phyloP scores from a whole-genome alignment of 2,329 filamentous ascomycete species.

The Cylindrodendrum hubeiense region DNA sequence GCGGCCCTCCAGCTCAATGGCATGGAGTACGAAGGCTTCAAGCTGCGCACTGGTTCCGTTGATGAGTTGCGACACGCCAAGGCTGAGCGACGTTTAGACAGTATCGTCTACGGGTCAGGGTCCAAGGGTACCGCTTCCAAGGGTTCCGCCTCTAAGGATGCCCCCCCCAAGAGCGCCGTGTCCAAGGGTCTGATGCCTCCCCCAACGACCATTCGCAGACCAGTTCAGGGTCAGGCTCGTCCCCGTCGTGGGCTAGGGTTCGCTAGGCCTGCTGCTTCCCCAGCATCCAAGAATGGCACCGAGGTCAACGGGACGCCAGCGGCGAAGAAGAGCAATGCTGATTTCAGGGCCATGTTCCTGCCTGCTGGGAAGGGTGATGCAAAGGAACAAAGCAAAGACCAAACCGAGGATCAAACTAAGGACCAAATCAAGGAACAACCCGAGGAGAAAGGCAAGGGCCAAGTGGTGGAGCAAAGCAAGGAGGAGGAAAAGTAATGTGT shows the following conservation, averaged over 20 bases:
- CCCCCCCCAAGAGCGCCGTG: neutral
- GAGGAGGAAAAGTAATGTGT: constrained; percentile 18
- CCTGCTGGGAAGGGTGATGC: constrained; percentile 33
- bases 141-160: constrained; percentile 14
- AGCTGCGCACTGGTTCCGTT: constrained; percentile 66
- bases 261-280: constrained; percentile 42
- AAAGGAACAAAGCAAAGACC: constrained; percentile 25
- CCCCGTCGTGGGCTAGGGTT: constrained; percentile 61
- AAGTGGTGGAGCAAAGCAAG: constrained; percentile 5
- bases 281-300: constrained; percentile 23
- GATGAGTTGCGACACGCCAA: constrained; percentile 67
- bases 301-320: constrained; percentile 45
- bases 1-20: constrained; percentile 73
- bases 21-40: constrained; percentile 65
- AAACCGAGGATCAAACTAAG: constrained; percentile 15
- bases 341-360: constrained; percentile 68
- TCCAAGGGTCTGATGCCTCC: constrained; percentile 57
- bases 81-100: constrained; percentile 52
- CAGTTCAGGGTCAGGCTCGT: constrained; percentile 54
- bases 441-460: constrained; percentile 26
- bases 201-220: constrained; percentile 56
- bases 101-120: constrained; percentile 47
- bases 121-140: constrained; percentile 10
- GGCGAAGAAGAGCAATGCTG: constrained; percentile 65
- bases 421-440: constrained; percentile 6